These are phyloP conservation scores for Ustilago trichophora DNA, from an alignment of 1,284 basidiomycete species.

Conservation along the genomic window DNA sequence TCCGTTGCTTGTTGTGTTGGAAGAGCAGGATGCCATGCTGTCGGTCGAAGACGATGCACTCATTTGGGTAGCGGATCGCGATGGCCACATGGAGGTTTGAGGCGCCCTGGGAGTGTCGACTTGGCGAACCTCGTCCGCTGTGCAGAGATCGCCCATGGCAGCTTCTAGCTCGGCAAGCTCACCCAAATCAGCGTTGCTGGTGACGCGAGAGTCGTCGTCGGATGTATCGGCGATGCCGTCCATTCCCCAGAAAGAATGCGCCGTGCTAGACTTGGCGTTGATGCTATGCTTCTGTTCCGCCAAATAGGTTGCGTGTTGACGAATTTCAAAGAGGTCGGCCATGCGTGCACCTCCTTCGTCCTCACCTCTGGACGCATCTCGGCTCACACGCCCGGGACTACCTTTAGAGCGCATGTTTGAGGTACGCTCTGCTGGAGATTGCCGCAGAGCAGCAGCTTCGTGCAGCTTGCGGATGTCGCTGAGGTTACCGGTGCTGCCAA, in stretches of 20 bases:
- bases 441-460: constrained; percentile 31
- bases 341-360: constrained; percentile 17
- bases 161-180: constrained; percentile 43
- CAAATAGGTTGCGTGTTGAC: constrained; percentile 4
- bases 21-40: constrained; percentile 12
- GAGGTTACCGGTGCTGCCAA: constrained; percentile 50
- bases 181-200: constrained; percentile 40
- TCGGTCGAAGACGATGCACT: constrained; percentile 25
- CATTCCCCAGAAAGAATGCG: constrained; percentile 10
- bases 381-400: background rate
- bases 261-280: background rate
- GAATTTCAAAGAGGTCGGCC: constrained; percentile 37
- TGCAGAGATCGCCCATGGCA: constrained; percentile 33
- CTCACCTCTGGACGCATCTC: background rate
- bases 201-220: constrained; percentile 46
- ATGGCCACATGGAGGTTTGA: constrained; percentile 21
- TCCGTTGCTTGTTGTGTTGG: background rate
- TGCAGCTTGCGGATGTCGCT: constrained; percentile 53
- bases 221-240: constrained; percentile 28
- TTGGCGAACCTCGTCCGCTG: constrained; percentile 20
- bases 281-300: background rate
- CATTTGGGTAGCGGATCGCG: constrained; percentile 12
- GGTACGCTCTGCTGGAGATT: constrained; percentile 27
- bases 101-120: constrained; percentile 21
- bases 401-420: constrained; percentile 14